Evolutionary conservation across 129 eudicot genomes (phyloP), one percentile per base, ranked within the genome.

Genomic region (Apium graveolens): DNA sequence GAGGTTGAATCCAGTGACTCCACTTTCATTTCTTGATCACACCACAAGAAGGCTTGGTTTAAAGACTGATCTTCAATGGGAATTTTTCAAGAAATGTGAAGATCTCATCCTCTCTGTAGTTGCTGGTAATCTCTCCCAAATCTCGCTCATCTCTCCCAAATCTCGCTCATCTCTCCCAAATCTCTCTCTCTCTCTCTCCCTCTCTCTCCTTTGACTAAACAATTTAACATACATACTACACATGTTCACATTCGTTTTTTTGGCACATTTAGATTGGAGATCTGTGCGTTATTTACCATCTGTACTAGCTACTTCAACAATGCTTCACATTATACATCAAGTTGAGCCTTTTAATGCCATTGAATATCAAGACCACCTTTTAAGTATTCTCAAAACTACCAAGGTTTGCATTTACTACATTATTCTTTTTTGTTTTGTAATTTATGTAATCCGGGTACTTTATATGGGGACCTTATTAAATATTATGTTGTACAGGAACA

Each of bases 1-100:
- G 98, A 89, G 91, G 89, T 89, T 93, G 98, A 89, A 91, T 70
- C 97, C 93, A 65, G 97, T 89, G 35, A 93, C 98, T 21, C 98
- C 98, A 73, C 78, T 93, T 32, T 89, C 98, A 39, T 93, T 91
- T 85, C 90, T 93, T 77, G 97, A 93, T 87, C 98, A 93, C 80
- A 84, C 85, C 27, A 89, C 88, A 73, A 88, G 98, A 82, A 88
- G 98, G 91, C 96, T 93, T 79, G 98, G 98, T 4, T 80, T 89
- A 73, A 78, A 78, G 26, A 82, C 73, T 79, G 79, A 89, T 78
- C 73, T 82, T 20, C 93, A 85, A 49, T 89, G 88, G 93, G 90
- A 88, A 66, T 93, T 93, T 82, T 90, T 85, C 81, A 86, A 77
- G 81, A 82, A 82, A 86, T 91, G 96, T 82, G 90, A 93, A 79